Conservation (phyloP, 306 rosid species). For the Castanospermum australe region DNA sequence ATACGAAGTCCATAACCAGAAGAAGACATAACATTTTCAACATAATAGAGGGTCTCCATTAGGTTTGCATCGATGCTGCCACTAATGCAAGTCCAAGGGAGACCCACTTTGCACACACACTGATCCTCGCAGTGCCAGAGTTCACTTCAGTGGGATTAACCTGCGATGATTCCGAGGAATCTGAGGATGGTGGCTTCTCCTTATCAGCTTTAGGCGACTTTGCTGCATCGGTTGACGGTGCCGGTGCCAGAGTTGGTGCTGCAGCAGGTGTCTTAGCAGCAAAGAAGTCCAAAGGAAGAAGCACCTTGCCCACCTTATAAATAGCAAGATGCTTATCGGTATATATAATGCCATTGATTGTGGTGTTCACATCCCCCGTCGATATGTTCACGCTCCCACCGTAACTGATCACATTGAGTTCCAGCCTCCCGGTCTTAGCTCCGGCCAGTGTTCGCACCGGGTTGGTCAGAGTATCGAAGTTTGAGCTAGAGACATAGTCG, state of each 20-base stretch:
- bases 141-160: neutral
- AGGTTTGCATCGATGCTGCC: neutral
- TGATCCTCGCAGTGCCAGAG: slow-evolving; percentile 13
- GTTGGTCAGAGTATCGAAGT: slow-evolving; percentile 67
- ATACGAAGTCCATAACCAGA: neutral
- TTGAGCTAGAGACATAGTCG: slow-evolving; percentile 46
- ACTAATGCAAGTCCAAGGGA: slow-evolving; percentile 30
- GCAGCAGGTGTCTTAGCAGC: slow-evolving; percentile 42
- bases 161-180: slow-evolving; percentile 11
- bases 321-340: slow-evolving; percentile 61
- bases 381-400: slow-evolving; percentile 65
- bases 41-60: neutral
- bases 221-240: slow-evolving; percentile 13
- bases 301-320: slow-evolving; percentile 60
- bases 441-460: slow-evolving; percentile 71
- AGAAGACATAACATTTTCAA: neutral
- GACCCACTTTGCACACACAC: slow-evolving; percentile 1
- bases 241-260: slow-evolving; percentile 34
- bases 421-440: slow-evolving; percentile 44
- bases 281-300: slow-evolving; percentile 56
- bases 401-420: slow-evolving; percentile 54
- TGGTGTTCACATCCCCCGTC: slow-evolving; percentile 63
- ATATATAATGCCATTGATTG: slow-evolving; percentile 55
- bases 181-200: slow-evolving; percentile 19
- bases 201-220: slow-evolving; percentile 43